Percentiles rank a stretch among this genome's conserved stretches.
phyloP scores from a whole-genome alignment of 352 stramenopile species.

The Lagenidium giganteum region DNA sequence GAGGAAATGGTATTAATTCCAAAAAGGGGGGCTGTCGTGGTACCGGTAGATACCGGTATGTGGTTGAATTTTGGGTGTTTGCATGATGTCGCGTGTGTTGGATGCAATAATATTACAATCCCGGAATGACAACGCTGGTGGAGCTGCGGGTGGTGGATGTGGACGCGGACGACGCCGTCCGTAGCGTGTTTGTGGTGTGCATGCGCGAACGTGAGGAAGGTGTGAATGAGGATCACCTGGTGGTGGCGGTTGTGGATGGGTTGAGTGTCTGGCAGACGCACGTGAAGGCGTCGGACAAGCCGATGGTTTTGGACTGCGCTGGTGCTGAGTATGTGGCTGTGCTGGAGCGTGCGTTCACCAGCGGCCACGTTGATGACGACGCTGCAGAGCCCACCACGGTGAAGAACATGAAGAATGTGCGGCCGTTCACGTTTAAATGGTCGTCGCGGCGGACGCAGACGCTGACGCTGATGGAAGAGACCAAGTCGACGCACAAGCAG shows the following conservation, averaged over 20 bases:
- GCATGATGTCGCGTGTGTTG: no score
- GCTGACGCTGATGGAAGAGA: constrained; percentile 59
- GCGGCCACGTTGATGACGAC: no score
- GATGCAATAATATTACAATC: no score
- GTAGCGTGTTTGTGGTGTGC: constrained; percentile 23
- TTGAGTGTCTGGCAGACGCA: constrained; percentile 23
- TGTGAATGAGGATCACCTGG: constrained; percentile 5
- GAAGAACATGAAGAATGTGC: no score
- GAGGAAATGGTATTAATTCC: no score
- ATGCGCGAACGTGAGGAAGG: constrained; percentile 3
- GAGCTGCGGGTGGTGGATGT: constrained; percentile 20
- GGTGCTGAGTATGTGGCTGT: constrained; percentile 23
- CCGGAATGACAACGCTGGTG: no score
- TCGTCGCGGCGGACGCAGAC: constrained; percentile 13
- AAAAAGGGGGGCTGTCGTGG: no score
- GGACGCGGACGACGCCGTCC: constrained; percentile 2
- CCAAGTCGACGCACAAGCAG: no score
- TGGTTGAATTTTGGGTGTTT: no score
- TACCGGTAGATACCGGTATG: no score
- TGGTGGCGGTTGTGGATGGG: constrained; percentile 25
- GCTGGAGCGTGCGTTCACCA: constrained; percentile 19
- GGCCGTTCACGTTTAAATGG: constrained; percentile 44
- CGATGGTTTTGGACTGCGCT: constrained; percentile 35
- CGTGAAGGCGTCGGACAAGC: constrained; percentile 30
- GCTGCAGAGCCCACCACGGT: no score